These are phyloP conservation scores for Cladosporium sphaerospermum DNA, from an alignment of 2,329 filamentous ascomycete genomes.

Conservation along the genomic window DNA sequence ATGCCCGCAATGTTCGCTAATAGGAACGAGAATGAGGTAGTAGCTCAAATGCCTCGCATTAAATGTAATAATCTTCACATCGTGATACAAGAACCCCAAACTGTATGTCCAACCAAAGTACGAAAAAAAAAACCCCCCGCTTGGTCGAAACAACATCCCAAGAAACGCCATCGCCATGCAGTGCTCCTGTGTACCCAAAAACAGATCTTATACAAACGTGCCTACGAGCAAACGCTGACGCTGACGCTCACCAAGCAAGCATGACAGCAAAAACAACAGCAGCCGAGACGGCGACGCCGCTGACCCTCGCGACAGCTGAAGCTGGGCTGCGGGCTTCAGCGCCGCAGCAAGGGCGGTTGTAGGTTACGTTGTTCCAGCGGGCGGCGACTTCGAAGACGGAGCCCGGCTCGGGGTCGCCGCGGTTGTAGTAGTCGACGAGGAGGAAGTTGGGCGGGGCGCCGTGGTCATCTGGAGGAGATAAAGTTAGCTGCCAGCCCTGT, in stretches of 20 bases:
- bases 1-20: too few relatives aligned
- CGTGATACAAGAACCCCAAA: too few relatives aligned
- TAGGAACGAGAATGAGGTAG: too few relatives aligned
- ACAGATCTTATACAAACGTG: too few relatives aligned
- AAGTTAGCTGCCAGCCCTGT: background rate
- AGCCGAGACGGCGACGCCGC: background rate
- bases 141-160: too few relatives aligned
- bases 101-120: too few relatives aligned
- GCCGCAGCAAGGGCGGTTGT: constrained; percentile 55
- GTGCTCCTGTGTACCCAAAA: too few relatives aligned
- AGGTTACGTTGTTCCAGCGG: constrained; percentile 65
- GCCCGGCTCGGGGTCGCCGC: constrained; percentile 55
- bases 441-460: constrained; percentile 62
- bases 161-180: too few relatives aligned
- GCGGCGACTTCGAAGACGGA: constrained; percentile 73
- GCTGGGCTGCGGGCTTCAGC: background rate
- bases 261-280: background rate
- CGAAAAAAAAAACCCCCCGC: too few relatives aligned
- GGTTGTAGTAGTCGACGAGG: constrained; percentile 81
- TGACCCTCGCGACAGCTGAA: background rate
- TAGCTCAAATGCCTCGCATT: too few relatives aligned
- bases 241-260: background rate
- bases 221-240: too few relatives aligned
- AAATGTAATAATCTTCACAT: too few relatives aligned
- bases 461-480: background rate